Evolutionary conservation across 352 stramenopile genomes (phyloP), one percentile per base, ranked within the genome.

Genomic region (Pythium aristosporum): DNA sequence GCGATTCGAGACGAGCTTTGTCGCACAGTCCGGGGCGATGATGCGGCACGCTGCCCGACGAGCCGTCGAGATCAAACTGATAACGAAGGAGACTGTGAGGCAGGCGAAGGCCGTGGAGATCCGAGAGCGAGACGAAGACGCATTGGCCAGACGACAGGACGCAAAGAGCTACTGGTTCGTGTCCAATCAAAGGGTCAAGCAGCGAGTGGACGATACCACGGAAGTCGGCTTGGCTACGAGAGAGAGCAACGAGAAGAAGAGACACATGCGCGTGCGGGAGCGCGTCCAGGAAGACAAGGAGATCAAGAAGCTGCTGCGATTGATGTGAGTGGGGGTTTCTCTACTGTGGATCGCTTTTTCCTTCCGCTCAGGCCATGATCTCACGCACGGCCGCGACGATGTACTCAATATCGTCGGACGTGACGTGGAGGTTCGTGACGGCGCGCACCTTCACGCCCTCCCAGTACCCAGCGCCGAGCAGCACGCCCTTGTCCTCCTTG

Each of bases 401-500:
- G 64, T 91, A 89, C 37, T 79, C 72, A 36, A 95, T 71, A 59
- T 93, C 86, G 9, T 85, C 64, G 2, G 62, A 37, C 6, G 80
- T 79, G 37, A 95, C 71, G 69, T 95, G 82, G 48, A 95, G 68
- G 59, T 95, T 89, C 15, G 83, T 89, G 41, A 92, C 86, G 0
- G 72, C 82, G 16, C 86, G 82, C 30, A 95, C 68, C 32, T 79
- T 79, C 48, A 82, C 78, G 11, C 72, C 77, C 32, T 83, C 77
- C 46, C 73, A 76, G 61, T 95, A 93, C 9, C 74, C 79, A 20
- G 74, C 72, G 23, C 78, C 79, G n/a, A 88, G 57, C 2, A 89
- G 74, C n/a, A 96, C 68, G 11, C 85, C 83, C 59, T 90, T 88
- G 3, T 91, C 79, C 3, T 72, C 62, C 49, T 85, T 67, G 18